Conservation (phyloP, 257 asterid genomes). For the Penstemon davidsonii region DNA sequence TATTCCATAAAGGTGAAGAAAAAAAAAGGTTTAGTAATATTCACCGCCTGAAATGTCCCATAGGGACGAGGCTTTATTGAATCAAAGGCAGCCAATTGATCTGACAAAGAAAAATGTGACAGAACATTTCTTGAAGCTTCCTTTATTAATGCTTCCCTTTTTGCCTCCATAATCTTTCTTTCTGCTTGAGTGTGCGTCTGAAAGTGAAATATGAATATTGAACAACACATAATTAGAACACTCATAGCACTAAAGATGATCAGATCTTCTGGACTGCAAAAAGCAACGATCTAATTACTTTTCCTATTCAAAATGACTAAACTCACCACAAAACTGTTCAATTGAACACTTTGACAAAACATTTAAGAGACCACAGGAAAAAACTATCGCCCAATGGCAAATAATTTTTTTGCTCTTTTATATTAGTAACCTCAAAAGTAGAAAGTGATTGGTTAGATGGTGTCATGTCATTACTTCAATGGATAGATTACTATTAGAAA, state of each 20-base stretch:
- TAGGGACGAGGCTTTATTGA: conserved; percentile 70
- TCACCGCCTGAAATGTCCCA: conserved; percentile 83
- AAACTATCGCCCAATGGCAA: neutral
- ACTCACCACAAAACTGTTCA: neutral
- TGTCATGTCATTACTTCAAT: neutral
- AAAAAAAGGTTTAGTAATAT: conserved; percentile 30
- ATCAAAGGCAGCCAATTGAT: conserved; percentile 62
- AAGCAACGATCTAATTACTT: neutral
- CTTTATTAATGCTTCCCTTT: conserved; percentile 63
- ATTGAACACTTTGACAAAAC: neutral
- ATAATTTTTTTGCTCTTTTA: neutral
- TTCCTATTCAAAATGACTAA: neutral
- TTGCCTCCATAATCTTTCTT: conserved; percentile 72
- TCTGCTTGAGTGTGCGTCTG: conserved; percentile 95
- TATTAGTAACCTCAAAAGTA: neutral
- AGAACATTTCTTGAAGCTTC: conserved; percentile 50
- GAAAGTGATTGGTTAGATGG: neutral
- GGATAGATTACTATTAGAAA: neutral
- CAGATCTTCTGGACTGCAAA: neutral
- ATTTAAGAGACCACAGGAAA: neutral
- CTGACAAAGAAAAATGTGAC: conserved; percentile 47
- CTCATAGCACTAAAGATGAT: conserved; percentile 3
- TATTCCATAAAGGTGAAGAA: conserved; percentile 19
- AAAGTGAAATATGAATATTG: conserved; percentile 27
- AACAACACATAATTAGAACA: conserved; percentile 5